These are phyloP conservation scores for Colletotrichum abscissum DNA, from an alignment of 2,329 filamentous ascomycete genomes.

Conservation along the genomic window DNA sequence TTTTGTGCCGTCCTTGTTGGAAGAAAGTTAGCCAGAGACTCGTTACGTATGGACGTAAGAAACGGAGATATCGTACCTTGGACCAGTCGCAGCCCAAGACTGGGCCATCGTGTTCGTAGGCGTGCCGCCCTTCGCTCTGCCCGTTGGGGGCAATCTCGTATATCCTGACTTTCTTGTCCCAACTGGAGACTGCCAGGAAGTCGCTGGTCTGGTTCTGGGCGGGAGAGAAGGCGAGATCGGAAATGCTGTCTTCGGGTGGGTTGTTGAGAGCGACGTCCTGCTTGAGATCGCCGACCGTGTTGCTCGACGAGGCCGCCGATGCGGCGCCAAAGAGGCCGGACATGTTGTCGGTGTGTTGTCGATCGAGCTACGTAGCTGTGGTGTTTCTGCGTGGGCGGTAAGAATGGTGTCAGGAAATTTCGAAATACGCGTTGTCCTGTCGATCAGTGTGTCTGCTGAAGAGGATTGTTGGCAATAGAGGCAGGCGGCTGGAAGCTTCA, in stretches of 20 bases:
- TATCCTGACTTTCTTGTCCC: conserved; percentile 98
- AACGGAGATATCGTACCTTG: conserved; percentile 69
- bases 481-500: conserved; percentile 12
- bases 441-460: too few species aligned
- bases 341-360: conserved; percentile 58
- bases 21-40: conserved; percentile 27
- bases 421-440: not conserved
- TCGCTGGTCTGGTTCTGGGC: conserved; percentile 68
- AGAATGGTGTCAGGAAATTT: not conserved
- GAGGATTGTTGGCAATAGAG: not conserved
- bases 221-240: conserved; percentile 86
- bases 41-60: not conserved
- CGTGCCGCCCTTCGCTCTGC: conserved; percentile 84
- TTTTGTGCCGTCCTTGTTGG: conserved; percentile 84
- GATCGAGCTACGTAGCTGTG: not conserved
- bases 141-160: conserved; percentile 88
- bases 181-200: conserved; percentile 89
- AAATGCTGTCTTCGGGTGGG: conserved; percentile 89
- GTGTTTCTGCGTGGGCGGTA: not conserved
- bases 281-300: conserved; percentile 89
- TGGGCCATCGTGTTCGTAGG: conserved; percentile 87
- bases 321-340: conserved; percentile 70
- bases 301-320: conserved; percentile 64
- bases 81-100: conserved; percentile 90
- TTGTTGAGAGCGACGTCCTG: conserved; percentile 84